A percentile compares a stretch with the other conserved stretches of the same genome.
phyloP scores from a whole-genome alignment of 768 basidiomycete species.

The Glaciozyma martinii region DNA sequence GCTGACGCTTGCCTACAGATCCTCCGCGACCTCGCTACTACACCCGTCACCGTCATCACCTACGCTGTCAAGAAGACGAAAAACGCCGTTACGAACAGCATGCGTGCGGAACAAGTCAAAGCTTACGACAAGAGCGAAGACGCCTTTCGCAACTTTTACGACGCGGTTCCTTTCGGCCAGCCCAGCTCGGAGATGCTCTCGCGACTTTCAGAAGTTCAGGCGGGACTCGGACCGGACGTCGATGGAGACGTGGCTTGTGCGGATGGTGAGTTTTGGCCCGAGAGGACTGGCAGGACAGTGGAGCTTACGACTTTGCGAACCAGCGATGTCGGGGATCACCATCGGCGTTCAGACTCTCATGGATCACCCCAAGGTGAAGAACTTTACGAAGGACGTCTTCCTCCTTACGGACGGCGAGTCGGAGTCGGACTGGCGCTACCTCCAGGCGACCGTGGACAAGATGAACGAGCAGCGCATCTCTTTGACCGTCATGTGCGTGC shows the following conservation, averaged over 20 bases:
- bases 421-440: constrained; percentile 60
- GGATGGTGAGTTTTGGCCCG: constrained; percentile 45
- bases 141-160: constrained; percentile 54
- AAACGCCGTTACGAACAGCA: constrained; percentile 20
- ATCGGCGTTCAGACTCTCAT: constrained; percentile 76
- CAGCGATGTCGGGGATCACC: constrained; percentile 69
- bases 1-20: constrained; percentile 51
- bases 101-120: constrained; percentile 3
- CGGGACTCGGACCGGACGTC: constrained; percentile 12
- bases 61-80: constrained; percentile 54
- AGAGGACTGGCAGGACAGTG: neutral
- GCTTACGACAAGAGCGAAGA: constrained; percentile 62
- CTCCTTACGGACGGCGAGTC: constrained; percentile 78
- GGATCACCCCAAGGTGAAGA: constrained; percentile 51
- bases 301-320: no score
- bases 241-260: constrained; percentile 39
- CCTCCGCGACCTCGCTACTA: constrained; percentile 82
- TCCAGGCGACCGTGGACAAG: constrained; percentile 49
- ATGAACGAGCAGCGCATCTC: constrained; percentile 54
- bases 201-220: constrained; percentile 55
- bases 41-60: constrained; percentile 78
- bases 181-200: constrained; percentile 58
- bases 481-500: constrained; percentile 59
- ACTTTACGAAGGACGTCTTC: constrained; percentile 77
- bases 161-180: constrained; percentile 46